Evolutionary conservation across 2,329 filamentous ascomycete genomes (phyloP), one percentile per base, ranked within the genome.

Genomic region (Neofusicoccum parvum): DNA sequence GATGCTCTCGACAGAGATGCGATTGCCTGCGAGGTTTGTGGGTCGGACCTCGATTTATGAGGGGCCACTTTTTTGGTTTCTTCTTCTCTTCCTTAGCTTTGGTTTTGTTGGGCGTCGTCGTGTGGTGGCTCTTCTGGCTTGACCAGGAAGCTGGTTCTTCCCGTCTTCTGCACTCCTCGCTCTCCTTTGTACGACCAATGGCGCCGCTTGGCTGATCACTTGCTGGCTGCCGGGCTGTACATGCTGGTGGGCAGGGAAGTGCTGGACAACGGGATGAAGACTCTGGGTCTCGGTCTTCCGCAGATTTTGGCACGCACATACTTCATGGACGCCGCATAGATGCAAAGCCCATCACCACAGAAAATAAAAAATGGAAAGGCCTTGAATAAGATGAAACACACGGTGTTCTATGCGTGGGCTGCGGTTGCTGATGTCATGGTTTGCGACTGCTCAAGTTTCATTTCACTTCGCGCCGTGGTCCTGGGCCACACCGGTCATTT

Each of bases 291-390:
- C 27, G 5, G 37, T 39, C 23, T 17, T 39, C 11, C n/a, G 48
- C 48, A 32, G 20, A 34, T 5, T 10, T 17, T 20, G 2, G 36
- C 27, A 17, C n/a, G 11, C 41, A 36, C 23, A 15, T 23, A 46
- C 9, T 12, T 12, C 17, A 9, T 14, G 27, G 15, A 14, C n/a
- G 41, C n/a, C 23, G 41, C 56, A 60, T 48, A 46, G 43, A 60
- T 48, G 56, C 56, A 20, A 59, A 59, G 36, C 41, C 39, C 32
- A 32, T 23, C 37, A 59, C 11, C 27, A 36, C 27, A 48, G 27
- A 60, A 60, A 60, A 60, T 48, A 48, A 60, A 60, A 60, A 46
- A 60, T 60, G 54, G 43, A 60, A 60, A 39, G 56, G 39, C 11
- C 41, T 59, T 36, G 41, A 59, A 59, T 20, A 36, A 59, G 39